Evolutionary conservation across 495 filamentous ascomycete species (phyloP), one percentile per base, ranked within the genome.

Genomic region (Penicillium maclennaniae): DNA sequence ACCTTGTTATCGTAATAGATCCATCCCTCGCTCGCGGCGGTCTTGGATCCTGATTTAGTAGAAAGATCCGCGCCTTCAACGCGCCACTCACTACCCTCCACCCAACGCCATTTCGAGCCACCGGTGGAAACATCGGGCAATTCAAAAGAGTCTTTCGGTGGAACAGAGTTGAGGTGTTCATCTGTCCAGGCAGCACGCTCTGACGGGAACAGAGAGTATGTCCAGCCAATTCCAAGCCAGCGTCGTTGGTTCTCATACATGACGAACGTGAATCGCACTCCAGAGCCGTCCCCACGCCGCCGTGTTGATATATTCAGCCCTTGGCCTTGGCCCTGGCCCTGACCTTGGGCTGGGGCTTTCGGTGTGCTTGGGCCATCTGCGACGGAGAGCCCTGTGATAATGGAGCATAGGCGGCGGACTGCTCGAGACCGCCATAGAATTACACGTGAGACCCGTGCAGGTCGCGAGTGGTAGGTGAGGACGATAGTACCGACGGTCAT

Each of bases 1-100:
- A 40, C 91, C 84, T 96, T 97, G 69, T 92, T 97, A 67, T 99
- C 93, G 70, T 96, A 97, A 70, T 93, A 99, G 41, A 95, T 87
- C 93, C 93, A 99, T 3, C 93, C 93, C 49, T 83, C 82, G 4
- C 81, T 84, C 25, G 83, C 85, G 15, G 83, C 74, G 39, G 56
- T 69, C 59, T 67, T 79, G 54, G 61, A 36, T 26, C 69, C 68
- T 0, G 62, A 51, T 41, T 62, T 70, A 19, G 54, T 66, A 43
- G 56, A 78, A 69, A 54, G 76, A 59, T 68, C 86, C 3, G 79
- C 84, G 15, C 90, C 91, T 60, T 97, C 95, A 25, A 97, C 85
- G 26, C 81, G 80, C 93, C 93, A 99, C 36, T 89, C 83, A 54
- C 87, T 87, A 0, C 84, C 85, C 37, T 86, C 79, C 0, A 88